Evolutionary conservation across 176 grass and related monocot species (phyloP).

Genomic region (Carex cristatella): DNA sequence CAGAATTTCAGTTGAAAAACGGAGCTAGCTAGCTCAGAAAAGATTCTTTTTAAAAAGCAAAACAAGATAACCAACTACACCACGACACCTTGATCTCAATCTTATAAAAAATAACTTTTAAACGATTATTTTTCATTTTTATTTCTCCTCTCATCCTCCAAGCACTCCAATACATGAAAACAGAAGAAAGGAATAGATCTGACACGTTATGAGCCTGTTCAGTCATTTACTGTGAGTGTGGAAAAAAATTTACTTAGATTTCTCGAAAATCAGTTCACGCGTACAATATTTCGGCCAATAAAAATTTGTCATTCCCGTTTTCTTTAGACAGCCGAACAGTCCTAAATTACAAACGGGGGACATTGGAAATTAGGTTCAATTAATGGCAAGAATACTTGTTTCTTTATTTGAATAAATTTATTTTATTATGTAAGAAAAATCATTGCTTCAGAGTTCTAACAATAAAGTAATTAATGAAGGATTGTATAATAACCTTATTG

Average conservation of each 20-base stretch:
- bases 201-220: background rate
- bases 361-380: too few relatives aligned
- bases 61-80: conserved; percentile 94
- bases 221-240: too few relatives aligned
- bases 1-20: background rate
- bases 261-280: too few relatives aligned
- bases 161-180: too few relatives aligned
- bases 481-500: background rate
- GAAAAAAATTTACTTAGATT: too few relatives aligned
- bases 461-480: background rate
- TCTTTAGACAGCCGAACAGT: too few relatives aligned
- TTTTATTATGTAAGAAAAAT: background rate
- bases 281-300: too few relatives aligned
- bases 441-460: background rate
- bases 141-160: too few relatives aligned
- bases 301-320: too few relatives aligned
- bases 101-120: background rate
- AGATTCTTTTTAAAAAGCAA: background rate
- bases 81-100: conserved; percentile 50
- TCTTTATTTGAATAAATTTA: background rate
- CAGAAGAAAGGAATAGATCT: background rate
- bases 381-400: background rate
- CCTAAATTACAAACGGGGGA: too few relatives aligned
- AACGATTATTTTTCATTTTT: background rate
- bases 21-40: background rate